Evolutionary conservation across 108 stramenopile species (phyloP), one percentile per base, ranked within the genome.

Genomic region (Epipyxis sp.): DNA sequence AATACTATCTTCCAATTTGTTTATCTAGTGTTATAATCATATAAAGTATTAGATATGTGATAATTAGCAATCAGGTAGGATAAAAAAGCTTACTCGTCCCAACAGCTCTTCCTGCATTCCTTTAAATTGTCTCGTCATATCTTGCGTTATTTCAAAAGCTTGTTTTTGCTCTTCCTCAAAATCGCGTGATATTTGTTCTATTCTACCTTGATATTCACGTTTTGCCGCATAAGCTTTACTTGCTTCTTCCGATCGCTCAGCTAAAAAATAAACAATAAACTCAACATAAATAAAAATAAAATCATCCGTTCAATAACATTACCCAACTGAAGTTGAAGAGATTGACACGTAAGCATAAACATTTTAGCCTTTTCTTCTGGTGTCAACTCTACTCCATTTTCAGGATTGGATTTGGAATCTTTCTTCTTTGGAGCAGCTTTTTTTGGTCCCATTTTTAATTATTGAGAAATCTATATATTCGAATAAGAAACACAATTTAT

Each of bases 121-220:
- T 78, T 92, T 92, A 84, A 91, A 92, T 82, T 92, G 92, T 46
- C 92, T 77, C 39, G 92, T 92, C 91, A 91, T 91, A 41, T 90
- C 89, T 13, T 79, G 69, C 25, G 84, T 91, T 3, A 92, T 88
- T 29, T 90, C 91, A 59, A 69, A 74, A 20, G 89, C 79, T 59
- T 87, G 59, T 78, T 82, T 54, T 69, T 89, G 88, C 67, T 90
- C 91, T 6, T 88, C 84, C 65, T 91, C 85, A 45, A 89, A 82
- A 67, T 78, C 83, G 42, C 83, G 59, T 43, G 76, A 89, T 35
- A 89, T 87, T 44, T 89, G 87, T 3, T 77, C 59, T 10, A 91
- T 57, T 40, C 84, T 59, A 0, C 50, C 65, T 30, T 83, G 83
- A 65, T 84, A 81, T n/a, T 85, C 80, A 20, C 82, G 74, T 58